Evolutionary conservation across 345 rosid genomes (phyloP).

Genomic region (Lumnitzera littorea): DNA sequence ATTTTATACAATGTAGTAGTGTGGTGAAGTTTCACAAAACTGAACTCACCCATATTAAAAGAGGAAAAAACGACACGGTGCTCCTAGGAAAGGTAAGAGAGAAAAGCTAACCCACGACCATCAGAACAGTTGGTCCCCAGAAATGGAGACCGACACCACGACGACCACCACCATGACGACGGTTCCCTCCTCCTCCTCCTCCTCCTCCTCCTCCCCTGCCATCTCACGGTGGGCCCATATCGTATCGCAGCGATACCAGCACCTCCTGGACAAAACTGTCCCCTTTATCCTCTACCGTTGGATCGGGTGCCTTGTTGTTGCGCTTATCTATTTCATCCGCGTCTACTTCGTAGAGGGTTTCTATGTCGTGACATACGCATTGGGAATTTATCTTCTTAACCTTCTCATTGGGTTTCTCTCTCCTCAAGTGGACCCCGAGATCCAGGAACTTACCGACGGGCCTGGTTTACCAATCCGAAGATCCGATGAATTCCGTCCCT

Average conservation of each 20-base stretch:
- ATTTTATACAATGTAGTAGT: too few species aligned
- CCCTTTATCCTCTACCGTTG: conserved; percentile 57
- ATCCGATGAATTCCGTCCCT: conserved; percentile 94
- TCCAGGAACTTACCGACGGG: conserved; percentile 27
- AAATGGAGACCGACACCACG: conserved; percentile 27
- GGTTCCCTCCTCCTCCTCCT: conserved; percentile 28
- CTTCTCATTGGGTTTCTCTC: conserved; percentile 85
- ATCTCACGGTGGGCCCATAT: conserved; percentile 34
- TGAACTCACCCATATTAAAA: too few species aligned
- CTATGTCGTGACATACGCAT: conserved; percentile 83
- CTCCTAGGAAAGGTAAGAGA: neutral
- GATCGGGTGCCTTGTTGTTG: conserved; percentile 47
- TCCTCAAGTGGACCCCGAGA: conserved; percentile 91
- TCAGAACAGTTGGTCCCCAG: neutral
- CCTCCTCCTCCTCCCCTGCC: conserved; percentile 27
- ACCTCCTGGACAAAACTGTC: conserved; percentile 65
- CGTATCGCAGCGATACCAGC: conserved; percentile 50
- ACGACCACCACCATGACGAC: conserved; percentile 24
- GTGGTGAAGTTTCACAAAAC: too few species aligned
- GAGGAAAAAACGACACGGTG: too few species aligned
- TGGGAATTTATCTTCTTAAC: conserved; percentile 82
- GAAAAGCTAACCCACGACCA: neutral
- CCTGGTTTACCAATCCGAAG: conserved; percentile 76
- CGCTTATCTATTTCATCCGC: conserved; percentile 55
- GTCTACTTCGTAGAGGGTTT: conserved; percentile 79